Evolutionary conservation across 2,329 filamentous ascomycete species (phyloP), one percentile per base, ranked within the genome.

Genomic region (Epichloe glyceriae): DNA sequence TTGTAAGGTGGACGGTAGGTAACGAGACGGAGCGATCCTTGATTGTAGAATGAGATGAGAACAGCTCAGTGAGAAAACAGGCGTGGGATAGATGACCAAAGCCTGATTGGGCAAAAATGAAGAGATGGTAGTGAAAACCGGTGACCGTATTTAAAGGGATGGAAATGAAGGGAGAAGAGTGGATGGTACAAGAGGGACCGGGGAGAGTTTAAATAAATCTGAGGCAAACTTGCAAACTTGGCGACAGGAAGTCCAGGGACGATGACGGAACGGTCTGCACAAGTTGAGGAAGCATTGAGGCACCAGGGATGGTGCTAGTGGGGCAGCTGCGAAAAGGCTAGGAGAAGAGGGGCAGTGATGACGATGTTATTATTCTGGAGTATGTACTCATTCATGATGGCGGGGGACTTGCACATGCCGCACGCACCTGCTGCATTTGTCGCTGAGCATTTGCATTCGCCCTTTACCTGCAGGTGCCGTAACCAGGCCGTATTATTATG

Each of bases 251-350:
- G 30, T 37, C 33, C 14, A 48, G 39, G 51, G 46, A 35, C 22
- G 12, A 53, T 51, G 52, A 49, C 52, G 52, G 38, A 40, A 51
- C 45, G 34, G 20, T 3, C 44, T 37, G 26, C 38, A 43, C 14
- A 41, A 41, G 22, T 42, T 10, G 22, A 43, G 15, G 37, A 47
- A 37, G 5, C 45, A 34, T 20, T 15, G n/a, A 35, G 43, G 30
- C 43, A 45, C 8, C 14, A 15, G 33, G 37, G 26, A 38, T 20
- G 35, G 42, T 41, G 46, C 33, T 11, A 14, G 20, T 14, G 20
- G 37, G 34, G 19, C 22, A n/a, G 33, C 42, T 22, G 44, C 44
- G 49, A 11, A 14, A 5, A 20, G 22, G 22, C 43, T 30, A 40
- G 42, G 43, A 22, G 33, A 37, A 15, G 38, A 41, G 39, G 40